Evolutionary conservation across 116 monocot genomes (phyloP).

Genomic region (Cymodocea nodosa): DNA sequence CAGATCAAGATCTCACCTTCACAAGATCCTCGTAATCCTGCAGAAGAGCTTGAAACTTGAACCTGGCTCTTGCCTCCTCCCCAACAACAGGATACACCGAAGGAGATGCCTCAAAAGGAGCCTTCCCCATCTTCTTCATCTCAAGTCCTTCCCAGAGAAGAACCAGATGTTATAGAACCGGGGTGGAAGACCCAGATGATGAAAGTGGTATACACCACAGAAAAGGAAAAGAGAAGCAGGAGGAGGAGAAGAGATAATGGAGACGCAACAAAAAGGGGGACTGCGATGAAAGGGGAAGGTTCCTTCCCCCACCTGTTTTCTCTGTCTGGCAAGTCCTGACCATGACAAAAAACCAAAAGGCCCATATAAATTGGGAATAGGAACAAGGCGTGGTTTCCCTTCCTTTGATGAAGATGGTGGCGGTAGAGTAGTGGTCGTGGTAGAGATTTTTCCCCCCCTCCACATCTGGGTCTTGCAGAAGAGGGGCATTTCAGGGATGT

Average conservation of each 20-base stretch:
- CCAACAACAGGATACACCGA: slow-evolving; percentile 7
- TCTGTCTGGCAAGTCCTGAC: slow-evolving; percentile 21
- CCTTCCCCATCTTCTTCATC: slow-evolving; percentile 32
- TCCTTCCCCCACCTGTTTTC: slow-evolving; percentile 18
- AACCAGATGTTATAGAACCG: slow-evolving; percentile 3
- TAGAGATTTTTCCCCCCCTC: background rate
- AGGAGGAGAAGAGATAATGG: slow-evolving; percentile 11
- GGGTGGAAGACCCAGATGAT: slow-evolving; percentile 6
- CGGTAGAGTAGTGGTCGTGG: background rate
- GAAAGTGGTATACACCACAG: slow-evolving; percentile 3
- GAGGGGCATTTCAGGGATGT: slow-evolving; percentile 11
- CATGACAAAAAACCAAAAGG: slow-evolving; percentile 28
- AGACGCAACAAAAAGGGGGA: slow-evolving; percentile 7
- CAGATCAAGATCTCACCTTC: slow-evolving; percentile 27
- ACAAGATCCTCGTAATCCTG: slow-evolving; percentile 40
- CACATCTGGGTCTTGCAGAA: background rate
- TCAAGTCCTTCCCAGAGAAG: background rate
- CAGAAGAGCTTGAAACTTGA: slow-evolving; percentile 23
- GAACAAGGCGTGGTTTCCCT: background rate
- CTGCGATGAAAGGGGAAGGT: slow-evolving; percentile 18
- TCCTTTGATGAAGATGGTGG: background rate
- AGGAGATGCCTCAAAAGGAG: slow-evolving; percentile 5
- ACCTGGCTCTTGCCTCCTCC: slow-evolving; percentile 28
- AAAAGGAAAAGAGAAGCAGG: slow-evolving; percentile 11
- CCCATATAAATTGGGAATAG: slow-evolving; percentile 27